Evolutionary conservation across 345 rosid genomes (phyloP).

Genomic region (Lumnitzera littorea): DNA sequence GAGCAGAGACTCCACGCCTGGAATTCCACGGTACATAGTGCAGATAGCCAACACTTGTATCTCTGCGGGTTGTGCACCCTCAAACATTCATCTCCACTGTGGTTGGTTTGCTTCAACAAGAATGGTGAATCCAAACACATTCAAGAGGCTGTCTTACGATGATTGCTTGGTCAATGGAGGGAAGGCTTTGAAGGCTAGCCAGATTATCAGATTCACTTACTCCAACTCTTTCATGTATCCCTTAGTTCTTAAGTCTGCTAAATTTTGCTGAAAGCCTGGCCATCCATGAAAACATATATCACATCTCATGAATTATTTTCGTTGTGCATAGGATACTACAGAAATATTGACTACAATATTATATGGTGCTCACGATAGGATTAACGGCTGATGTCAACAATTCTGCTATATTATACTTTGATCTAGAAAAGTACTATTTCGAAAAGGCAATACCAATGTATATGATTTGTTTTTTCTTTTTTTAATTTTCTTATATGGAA

Average conservation of each 20-base stretch:
- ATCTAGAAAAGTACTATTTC: too few relatives aligned
- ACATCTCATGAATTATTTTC: too few relatives aligned
- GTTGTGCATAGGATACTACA: too few relatives aligned
- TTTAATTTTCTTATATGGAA: too few relatives aligned
- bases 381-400: too few relatives aligned
- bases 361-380: too few relatives aligned
- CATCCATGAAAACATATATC: not conserved
- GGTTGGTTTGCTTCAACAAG: constrained; percentile 60
- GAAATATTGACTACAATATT: too few relatives aligned
- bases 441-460: too few relatives aligned
- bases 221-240: constrained; percentile 56
- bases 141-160: constrained; percentile 47
- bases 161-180: constrained; percentile 54
- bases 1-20: constrained; percentile 35
- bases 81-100: constrained; percentile 41
- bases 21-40: constrained; percentile 46
- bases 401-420: too few relatives aligned
- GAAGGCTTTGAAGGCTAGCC: constrained; percentile 27
- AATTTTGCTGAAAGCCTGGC: constrained; percentile 24
- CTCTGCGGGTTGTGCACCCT: constrained; percentile 31
- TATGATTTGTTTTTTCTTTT: too few relatives aligned
- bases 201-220: constrained; percentile 42
- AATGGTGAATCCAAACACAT: constrained; percentile 34
- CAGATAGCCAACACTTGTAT: constrained; percentile 48
- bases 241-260: constrained; percentile 35